Evolutionary conservation across 345 rosid genomes (phyloP).

Genomic region (Melastoma malabathricum): DNA sequence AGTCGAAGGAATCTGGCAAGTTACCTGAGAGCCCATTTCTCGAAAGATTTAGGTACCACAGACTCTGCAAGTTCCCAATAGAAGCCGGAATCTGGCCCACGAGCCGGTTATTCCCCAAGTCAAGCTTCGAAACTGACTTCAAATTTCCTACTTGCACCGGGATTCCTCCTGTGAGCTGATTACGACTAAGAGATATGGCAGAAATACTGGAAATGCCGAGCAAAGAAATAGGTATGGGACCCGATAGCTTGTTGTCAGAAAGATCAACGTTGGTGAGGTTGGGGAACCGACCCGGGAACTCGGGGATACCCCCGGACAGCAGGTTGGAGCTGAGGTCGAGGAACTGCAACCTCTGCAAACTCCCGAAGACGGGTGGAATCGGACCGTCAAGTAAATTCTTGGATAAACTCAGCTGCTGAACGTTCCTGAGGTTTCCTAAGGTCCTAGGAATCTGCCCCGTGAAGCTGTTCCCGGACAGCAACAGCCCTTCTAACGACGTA

Average conservation of each 20-base stretch:
- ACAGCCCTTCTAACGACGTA: constrained; percentile 35
- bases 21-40: constrained; percentile 61
- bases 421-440: constrained; percentile 41
- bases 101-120: constrained; percentile 48
- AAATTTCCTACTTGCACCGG: constrained; percentile 51
- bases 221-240: constrained; percentile 46
- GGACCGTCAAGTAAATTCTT: constrained; percentile 64
- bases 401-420: constrained; percentile 25
- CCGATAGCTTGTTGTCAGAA: constrained; percentile 54
- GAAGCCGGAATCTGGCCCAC: constrained; percentile 58
- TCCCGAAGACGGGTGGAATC: constrained; percentile 42
- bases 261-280: constrained; percentile 48
- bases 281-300: constrained; percentile 28
- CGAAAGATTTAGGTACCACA: constrained; percentile 84
- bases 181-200: constrained; percentile 45
- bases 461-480: constrained; percentile 54
- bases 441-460: constrained; percentile 53
- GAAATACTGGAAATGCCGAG: constrained; percentile 38
- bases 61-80: constrained; percentile 46
- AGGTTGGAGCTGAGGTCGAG: constrained; percentile 70
- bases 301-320: constrained; percentile 58
- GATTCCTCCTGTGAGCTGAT: constrained; percentile 50
- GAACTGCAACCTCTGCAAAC: constrained; percentile 33
- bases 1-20: constrained; percentile 34
- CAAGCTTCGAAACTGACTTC: constrained; percentile 57